Base-by-base conservation (phyloP, 257 asterid genomes). In the Agastache rugosa region DNA sequence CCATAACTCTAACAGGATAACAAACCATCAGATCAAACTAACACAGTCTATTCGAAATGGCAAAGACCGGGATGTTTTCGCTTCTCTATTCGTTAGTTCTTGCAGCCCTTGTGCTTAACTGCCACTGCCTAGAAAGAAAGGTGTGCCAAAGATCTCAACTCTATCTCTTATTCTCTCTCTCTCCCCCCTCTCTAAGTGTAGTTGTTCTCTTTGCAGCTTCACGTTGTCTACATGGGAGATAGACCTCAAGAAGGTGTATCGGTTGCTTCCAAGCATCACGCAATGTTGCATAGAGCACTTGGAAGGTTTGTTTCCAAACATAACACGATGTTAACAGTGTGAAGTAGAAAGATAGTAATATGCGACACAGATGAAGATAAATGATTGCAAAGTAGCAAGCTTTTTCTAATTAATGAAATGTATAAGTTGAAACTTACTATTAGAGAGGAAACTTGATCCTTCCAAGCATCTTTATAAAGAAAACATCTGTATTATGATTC, bases 211-310 rank as follows among this genome's bases (percentile, higher is more conserved):
- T 11, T 67, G 77, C 73, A 77, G 87, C 79, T 83, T 44, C 83
- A 77, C 16, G 69, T 80, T 27, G 87, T 83, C 47, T 83, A 83
- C 79, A 77, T 83, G 87, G 87, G 87, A 67, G 82, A 69, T 48
- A 48, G 41, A 16, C 79, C 81, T 29, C 75, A 80, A 23, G 79
- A 71, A 55, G 81, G 70, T 16, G 72, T 6, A 60, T 74, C 83
- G 1, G 66, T 80, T 53, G 76, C 83, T 29, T 6, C 81, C 67
- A 78, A 68, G 23, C 85, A 83, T 73, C 77, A 77, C 45, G 22
- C 81, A 11, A 80, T 80, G 83, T 59, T 80, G 83, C 83, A 75
- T 45, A 77, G 68, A 60, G 83, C 67, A 15, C 71, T 80, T 12
- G 87, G 87, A 80, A 83, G 87, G 87, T 83, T 63, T 47, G 45